Base-by-base conservation (phyloP, 768 basidiomycete species). In the Lentinula guzmanii region DNA sequence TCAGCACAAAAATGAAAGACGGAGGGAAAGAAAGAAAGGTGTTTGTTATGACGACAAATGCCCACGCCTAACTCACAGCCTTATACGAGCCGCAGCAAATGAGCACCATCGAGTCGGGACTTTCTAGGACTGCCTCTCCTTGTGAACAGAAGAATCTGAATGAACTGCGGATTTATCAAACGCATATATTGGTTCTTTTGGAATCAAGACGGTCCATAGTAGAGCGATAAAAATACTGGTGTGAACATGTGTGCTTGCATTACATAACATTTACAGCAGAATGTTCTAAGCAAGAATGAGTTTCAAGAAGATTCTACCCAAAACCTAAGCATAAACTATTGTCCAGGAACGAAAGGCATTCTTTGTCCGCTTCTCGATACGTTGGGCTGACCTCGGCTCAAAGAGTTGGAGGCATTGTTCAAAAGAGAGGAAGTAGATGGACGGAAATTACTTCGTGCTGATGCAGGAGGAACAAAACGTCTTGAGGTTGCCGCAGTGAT, bases 301-400 rank as follows among this genome's bases (percentile, higher is more conserved):
- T n/a, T n/a, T 18, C 18, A 13, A 35, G n/a, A 52, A 33, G 9
- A 52, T 34, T 48, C 6, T 48, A 48, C 33, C 4, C 31, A 34
- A 33, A 28, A 9, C 13, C 7, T 1, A 5, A 43, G 2, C 18
- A 5, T 33, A 9, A 4, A 13, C 50, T n/a, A 59, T 45, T 69
- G 70, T 31, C 67, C 71, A 41, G 72, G 77, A 41, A 81, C 67
- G 68, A 88, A 88, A 45, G 85, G 82, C 63, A 76, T 74, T 66
- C 86, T 78, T 62, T 88, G 86, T 57, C 72, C 74, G 45, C 73
- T 70, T 21, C 73, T 50, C 33, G 67, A 58, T 50, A 63, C 56
- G 31, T 61, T 63, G 31, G 60, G 64, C 34, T 55, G 64, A 57
- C 69, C 62, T 28, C 74, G 65, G 54, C 67, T 42, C 39, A 11